phyloP scores from a whole-genome alignment of 2,329 filamentous ascomycete genomes.

The Penicillium janthinellum region DNA sequence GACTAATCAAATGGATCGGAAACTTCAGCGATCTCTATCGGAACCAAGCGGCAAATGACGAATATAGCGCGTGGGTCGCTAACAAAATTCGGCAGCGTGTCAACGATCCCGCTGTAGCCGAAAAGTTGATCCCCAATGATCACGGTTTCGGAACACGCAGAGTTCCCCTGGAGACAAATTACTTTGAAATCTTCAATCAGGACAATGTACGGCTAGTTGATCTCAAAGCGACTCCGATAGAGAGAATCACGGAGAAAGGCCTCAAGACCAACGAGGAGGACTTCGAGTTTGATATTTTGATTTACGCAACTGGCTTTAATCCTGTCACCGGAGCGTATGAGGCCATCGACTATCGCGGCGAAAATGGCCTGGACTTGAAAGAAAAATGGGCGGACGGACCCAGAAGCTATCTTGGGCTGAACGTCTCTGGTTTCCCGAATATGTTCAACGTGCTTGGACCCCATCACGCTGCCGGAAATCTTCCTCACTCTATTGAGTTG shows the following conservation, averaged over 20 bases:
- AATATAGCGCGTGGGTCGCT: conserved; percentile 15
- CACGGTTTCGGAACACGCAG: conserved; percentile 16
- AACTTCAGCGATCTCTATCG: conserved; percentile 28
- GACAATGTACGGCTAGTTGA: conserved; percentile 14
- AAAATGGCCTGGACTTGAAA: conserved; percentile 8
- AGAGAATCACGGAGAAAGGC: conserved; percentile 12
- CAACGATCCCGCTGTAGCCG: conserved; percentile 10
- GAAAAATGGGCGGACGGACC: conserved; percentile 12
- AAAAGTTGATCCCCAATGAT: conserved; percentile 15
- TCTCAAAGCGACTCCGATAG: conserved; percentile 10
- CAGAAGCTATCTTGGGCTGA: conserved; percentile 11
- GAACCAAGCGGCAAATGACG: conserved; percentile 11
- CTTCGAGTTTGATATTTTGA: conserved; percentile 13
- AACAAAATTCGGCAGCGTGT: conserved; percentile 16
- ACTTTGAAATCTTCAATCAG: conserved; percentile 15
- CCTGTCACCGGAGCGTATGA: not conserved
- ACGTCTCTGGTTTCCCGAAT: conserved; percentile 15
- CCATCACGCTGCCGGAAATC: conserved; percentile 40
- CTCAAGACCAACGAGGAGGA: conserved; percentile 9
- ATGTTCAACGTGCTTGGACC: conserved; percentile 18
- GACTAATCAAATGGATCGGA: conserved; percentile 24
- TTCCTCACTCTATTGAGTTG: conserved; percentile 9
- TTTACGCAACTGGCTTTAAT: conserved; percentile 13
- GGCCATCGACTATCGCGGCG: conserved; percentile 13
- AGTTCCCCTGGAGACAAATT: conserved; percentile 14